A percentile compares a stretch with the other conserved stretches of the same genome.
Evolutionary conservation across 257 asterid species (phyloP).

Genomic region (Solanum rostratum): DNA sequence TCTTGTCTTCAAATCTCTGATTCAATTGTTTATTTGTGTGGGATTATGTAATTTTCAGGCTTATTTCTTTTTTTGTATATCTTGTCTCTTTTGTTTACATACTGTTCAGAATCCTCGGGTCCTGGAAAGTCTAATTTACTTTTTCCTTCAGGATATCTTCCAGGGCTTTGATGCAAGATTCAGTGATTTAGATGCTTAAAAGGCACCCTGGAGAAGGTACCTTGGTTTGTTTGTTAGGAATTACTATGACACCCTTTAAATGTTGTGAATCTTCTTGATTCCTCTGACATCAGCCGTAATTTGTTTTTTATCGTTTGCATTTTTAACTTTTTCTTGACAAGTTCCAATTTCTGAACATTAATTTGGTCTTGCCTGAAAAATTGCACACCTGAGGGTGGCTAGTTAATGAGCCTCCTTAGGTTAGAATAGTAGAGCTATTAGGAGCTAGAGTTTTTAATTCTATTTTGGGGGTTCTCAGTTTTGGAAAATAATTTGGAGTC

Average conservation of each 20-base stretch:
- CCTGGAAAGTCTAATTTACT: slow-evolving; percentile 68
- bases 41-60: background rate
- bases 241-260: slow-evolving; percentile 38
- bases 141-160: slow-evolving; percentile 87
- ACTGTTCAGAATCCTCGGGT: slow-evolving; percentile 21
- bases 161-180: slow-evolving; percentile 80
- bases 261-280: background rate
- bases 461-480: background rate
- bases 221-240: slow-evolving; percentile 82
- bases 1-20: background rate
- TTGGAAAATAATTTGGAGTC: background rate
- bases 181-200: slow-evolving; percentile 87
- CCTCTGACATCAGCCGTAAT: background rate
- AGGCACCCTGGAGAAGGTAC: slow-evolving; percentile 96
- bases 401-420: background rate
- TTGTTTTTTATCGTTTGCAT: background rate
- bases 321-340: background rate
- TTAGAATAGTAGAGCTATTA: background rate
- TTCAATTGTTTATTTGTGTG: slow-evolving; percentile 1
- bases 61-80: background rate
- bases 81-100: slow-evolving; percentile 1
- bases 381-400: background rate
- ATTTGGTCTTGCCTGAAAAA: background rate
- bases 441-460: background rate
- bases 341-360: background rate